These are phyloP conservation scores for Oenanthe sinensis DNA, from an alignment of 129 eudicot species.

Conservation along the genomic window DNA sequence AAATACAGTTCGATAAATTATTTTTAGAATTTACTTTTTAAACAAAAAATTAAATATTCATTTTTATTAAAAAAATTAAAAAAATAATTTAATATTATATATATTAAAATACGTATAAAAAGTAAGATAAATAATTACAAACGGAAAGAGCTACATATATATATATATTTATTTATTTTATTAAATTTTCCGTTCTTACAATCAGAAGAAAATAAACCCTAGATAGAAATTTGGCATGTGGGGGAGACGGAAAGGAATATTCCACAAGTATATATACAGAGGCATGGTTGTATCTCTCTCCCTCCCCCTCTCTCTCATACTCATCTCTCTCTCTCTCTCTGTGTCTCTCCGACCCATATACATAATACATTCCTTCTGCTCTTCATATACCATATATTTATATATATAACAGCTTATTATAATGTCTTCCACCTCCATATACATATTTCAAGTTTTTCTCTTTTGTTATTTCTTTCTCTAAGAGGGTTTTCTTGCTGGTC, in stretches of 20 bases:
- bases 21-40: no score
- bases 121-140: no score
- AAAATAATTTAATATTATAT: no score
- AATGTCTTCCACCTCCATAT: neutral
- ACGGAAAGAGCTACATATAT: no score
- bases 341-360: neutral
- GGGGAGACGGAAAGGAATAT: neutral
- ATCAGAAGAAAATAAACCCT: neutral
- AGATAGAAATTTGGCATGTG: neutral
- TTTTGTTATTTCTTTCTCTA: neutral
- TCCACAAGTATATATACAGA: neutral
- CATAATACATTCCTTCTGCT: no score
- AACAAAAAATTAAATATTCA: no score
- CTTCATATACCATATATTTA: neutral
- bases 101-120: no score
- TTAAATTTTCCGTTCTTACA: no score
- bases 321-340: neutral
- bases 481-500: neutral
- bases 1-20: no score
- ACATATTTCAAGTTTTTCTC: neutral
- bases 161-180: no score
- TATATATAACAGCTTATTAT: neutral
- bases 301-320: neutral
- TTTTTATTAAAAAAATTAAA: no score
- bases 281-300: neutral